phyloP scores from a whole-genome alignment of 257 asterid species.

The Nicotiana knightiana region DNA sequence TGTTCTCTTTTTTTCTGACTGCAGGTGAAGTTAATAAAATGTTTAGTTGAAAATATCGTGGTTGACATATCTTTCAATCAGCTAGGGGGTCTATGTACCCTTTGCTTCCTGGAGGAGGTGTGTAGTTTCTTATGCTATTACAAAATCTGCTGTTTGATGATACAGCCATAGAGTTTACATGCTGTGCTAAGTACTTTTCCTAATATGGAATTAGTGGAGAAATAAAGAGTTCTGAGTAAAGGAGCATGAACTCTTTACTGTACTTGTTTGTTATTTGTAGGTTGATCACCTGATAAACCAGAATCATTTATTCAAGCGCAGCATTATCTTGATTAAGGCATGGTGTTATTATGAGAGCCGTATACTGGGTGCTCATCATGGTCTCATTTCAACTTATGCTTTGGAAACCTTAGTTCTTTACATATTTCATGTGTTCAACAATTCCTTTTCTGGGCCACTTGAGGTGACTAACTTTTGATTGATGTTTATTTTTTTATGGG shows the following conservation, averaged over 20 bases:
- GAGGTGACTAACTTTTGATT: slow-evolving; percentile 41
- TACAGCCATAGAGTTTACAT: neutral
- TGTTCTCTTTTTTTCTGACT: slow-evolving; percentile 7
- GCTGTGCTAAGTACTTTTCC: slow-evolving; percentile 7
- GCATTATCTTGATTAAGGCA: slow-evolving; percentile 86
- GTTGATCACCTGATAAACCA: slow-evolving; percentile 72
- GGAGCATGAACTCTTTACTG: neutral
- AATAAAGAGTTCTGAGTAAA: neutral
- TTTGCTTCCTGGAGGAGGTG: slow-evolving; percentile 93
- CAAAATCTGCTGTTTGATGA: neutral
- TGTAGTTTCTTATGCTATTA: slow-evolving; percentile 16
- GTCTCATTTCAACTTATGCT: slow-evolving; percentile 93
- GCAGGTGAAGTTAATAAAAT: slow-evolving; percentile 83
- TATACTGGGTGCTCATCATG: slow-evolving; percentile 91
- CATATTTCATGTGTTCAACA: slow-evolving; percentile 87
- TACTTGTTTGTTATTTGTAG: slow-evolving; percentile 38
- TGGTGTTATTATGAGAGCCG: slow-evolving; percentile 99
- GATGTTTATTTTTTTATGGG: slow-evolving; percentile 2
- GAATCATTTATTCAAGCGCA: slow-evolving; percentile 87
- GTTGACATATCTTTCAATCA: slow-evolving; percentile 94
- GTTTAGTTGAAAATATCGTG: slow-evolving; percentile 90
- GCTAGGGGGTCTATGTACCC: slow-evolving; percentile 90
- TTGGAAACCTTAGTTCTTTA: slow-evolving; percentile 90
- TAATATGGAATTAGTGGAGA: neutral
- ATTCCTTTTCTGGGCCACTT: slow-evolving; percentile 84